Base-by-base conservation (phyloP, 1,284 basidiomycete species). In the Leccinum pachyderme region DNA sequence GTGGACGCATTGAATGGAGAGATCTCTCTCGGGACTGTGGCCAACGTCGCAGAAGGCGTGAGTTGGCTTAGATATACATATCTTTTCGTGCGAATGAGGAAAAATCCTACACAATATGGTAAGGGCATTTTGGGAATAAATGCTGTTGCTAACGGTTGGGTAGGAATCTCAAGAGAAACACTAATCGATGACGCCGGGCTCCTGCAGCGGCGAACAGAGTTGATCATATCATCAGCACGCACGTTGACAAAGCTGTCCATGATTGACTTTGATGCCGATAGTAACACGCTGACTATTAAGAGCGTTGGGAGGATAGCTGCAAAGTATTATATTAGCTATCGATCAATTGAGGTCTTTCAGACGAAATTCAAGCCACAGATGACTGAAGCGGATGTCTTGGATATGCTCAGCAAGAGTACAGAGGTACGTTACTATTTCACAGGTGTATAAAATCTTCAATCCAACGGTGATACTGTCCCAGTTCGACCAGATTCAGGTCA, bases 61-160 rank as follows among this genome's bases (percentile, higher is more conserved):
- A 87, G 89, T 56, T 99, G 97, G 98, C 79, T 99, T 44, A 92
- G 95, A 11, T 99, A 98, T 69, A 99, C 97, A 0, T 99, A 98
- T 71, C 82, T 99, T 25, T 95, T 93, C 67, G 96, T 98, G 2
- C 84, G 97, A 45, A 97, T 99, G 94, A 82, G 85, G 52, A 91
- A 91, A 68, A 97, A 97, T 61, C 97, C 96, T 1, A 84, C 90
- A 61, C 78, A 91, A 51, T 45, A 99, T 67, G 95, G 93, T 90
- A 62, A 57, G 77, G 67, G 8, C 33, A 41, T 8, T 11, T n/a
- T 39, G 4, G 45, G 15, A 29, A 18, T 32, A 50, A 7, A 43
- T 8, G 5, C 22, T 45, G 28, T 24, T 11, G 22, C 51, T 57
- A 18, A 61, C 41, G 8, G n/a, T 6, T 51, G 9, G 47, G 41